Conservation (phyloP, 257 asterid species). For the Scutellaria minor region DNA sequence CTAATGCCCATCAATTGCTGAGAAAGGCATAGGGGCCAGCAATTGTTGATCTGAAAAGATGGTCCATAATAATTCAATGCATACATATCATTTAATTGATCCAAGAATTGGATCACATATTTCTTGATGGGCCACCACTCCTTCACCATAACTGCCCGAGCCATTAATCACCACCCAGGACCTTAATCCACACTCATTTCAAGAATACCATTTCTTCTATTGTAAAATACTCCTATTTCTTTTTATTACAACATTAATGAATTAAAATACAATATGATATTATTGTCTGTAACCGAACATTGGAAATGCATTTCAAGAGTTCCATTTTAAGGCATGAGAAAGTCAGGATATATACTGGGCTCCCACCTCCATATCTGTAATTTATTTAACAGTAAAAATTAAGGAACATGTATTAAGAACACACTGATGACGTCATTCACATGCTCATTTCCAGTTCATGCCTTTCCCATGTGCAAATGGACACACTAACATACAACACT, state of each 20-base stretch:
- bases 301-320: too few species aligned
- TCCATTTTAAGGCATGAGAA: background rate
- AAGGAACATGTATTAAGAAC: background rate
- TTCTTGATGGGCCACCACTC: constrained; percentile 10
- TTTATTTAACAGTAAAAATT: background rate
- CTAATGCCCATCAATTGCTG: background rate
- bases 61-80: constrained; percentile 35
- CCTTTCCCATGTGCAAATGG: constrained; percentile 57
- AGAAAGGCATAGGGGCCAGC: constrained; percentile 28
- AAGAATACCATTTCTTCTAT: background rate
- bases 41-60: constrained; percentile 30
- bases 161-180: background rate
- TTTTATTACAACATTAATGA: too few species aligned
- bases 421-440: constrained; percentile 31
- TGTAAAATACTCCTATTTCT: too few species aligned
- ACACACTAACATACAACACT: background rate
- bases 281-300: too few species aligned
- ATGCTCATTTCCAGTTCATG: constrained; percentile 45
- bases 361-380: background rate
- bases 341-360: background rate
- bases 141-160: background rate
- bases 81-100: constrained; percentile 32
- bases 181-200: constrained; percentile 7
- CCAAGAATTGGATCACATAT: constrained; percentile 37
- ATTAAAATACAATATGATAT: too few species aligned